These are phyloP conservation scores for Talaromyces wortmannii DNA, from an alignment of 495 filamentous ascomycete species.

Conservation along the genomic window DNA sequence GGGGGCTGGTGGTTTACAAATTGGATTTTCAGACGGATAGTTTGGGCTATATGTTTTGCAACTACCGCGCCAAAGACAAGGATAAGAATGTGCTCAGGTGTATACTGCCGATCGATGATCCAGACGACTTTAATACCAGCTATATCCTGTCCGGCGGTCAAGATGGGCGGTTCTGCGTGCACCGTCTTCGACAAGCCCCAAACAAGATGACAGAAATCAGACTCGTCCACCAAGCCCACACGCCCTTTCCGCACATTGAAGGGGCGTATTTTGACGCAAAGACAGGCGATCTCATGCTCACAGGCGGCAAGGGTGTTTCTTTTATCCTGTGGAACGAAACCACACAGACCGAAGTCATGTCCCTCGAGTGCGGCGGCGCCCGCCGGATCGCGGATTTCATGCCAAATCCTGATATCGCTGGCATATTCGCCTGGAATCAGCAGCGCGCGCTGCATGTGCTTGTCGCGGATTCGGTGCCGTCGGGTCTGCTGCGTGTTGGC, in stretches of 20 bases:
- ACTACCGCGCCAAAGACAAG: slow-evolving; percentile 39
- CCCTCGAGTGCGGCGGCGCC: slow-evolving; percentile 72
- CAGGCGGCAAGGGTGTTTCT: slow-evolving; percentile 70
- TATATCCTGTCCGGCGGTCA: slow-evolving; percentile 59
- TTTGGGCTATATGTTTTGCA: slow-evolving; percentile 16
- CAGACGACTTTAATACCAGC: slow-evolving; percentile 14
- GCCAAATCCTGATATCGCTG: slow-evolving; percentile 11
- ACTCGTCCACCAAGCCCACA: slow-evolving; percentile 41
- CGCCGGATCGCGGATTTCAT: slow-evolving; percentile 66
- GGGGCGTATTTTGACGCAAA: slow-evolving; percentile 49
- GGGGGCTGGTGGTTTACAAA: slow-evolving; percentile 50
- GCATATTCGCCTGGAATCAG: slow-evolving; percentile 47
- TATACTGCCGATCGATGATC: slow-evolving; percentile 34
- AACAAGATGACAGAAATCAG: too few species aligned
- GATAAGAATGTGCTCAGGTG: slow-evolving; percentile 58
- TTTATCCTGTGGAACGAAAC: slow-evolving; percentile 79
- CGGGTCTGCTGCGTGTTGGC: slow-evolving; percentile 54
- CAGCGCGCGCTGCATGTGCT: slow-evolving; percentile 31
- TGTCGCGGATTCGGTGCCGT: slow-evolving; percentile 37
- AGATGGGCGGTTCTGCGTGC: slow-evolving; percentile 65
- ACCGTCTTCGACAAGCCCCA: slow-evolving; percentile 13
- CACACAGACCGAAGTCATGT: slow-evolving; percentile 54
- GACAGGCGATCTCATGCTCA: slow-evolving; percentile 52
- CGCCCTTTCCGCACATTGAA: slow-evolving; percentile 63
- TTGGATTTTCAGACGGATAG: slow-evolving; percentile 9